Evolutionary conservation across 179 eudicot species (phyloP).

Genomic region (Carnegiea gigantea): DNA sequence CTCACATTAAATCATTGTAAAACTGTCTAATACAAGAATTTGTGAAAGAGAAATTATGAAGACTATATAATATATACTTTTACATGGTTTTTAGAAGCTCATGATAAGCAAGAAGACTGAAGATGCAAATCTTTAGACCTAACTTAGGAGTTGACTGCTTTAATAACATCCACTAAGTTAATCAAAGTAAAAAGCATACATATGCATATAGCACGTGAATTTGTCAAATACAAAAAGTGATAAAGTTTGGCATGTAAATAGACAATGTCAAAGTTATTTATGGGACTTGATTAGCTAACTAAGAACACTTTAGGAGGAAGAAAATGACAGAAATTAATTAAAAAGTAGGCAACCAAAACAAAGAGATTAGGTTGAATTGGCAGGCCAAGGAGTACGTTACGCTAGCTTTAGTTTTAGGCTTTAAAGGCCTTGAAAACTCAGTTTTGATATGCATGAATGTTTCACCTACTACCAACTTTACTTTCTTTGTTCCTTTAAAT

Average conservation of each 20-base stretch:
- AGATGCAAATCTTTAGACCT: background rate
- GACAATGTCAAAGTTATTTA: background rate
- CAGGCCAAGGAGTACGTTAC: background rate
- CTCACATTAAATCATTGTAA: no score
- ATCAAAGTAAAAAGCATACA: background rate
- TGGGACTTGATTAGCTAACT: no score
- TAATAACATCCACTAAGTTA: background rate
- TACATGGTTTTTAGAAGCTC: background rate
- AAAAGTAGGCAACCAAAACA: conserved; percentile 15
- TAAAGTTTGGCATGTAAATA: conserved; percentile 17
- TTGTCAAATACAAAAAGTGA: background rate
- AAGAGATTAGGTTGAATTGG: conserved; percentile 18
- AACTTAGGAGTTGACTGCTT: background rate
- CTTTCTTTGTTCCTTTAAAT: conserved; percentile 7
- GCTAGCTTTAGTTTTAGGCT: background rate
- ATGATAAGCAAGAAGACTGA: background rate
- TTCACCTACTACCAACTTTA: conserved; percentile 29
- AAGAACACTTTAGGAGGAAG: background rate
- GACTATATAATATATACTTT: background rate
- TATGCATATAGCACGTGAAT: background rate
- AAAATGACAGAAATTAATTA: conserved; percentile 15
- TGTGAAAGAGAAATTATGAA: no score
- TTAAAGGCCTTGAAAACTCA: background rate
- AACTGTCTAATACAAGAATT: no score
- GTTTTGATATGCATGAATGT: conserved; percentile 27